phyloP scores from a whole-genome alignment of 768 basidiomycete genomes.

The Xerocomus potaroensis region DNA sequence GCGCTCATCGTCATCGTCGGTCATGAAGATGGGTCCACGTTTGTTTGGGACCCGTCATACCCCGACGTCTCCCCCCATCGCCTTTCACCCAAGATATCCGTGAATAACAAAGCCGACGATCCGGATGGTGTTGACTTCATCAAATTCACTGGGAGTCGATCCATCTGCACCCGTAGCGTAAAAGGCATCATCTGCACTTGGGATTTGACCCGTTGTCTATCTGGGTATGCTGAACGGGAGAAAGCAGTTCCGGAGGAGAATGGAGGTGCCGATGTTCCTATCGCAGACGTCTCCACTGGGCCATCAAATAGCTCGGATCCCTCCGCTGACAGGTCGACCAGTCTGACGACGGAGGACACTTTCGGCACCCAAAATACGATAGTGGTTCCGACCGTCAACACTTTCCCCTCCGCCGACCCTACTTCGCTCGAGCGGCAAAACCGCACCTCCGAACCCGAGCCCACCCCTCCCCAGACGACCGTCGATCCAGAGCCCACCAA shows the following conservation, averaged over 20 bases:
- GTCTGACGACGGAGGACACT: not conserved
- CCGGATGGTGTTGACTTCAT: slow-evolving; percentile 9
- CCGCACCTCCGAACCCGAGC: not conserved
- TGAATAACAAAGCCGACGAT: not conserved
- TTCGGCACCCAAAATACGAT: not conserved
- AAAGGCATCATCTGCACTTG: slow-evolving; percentile 15
- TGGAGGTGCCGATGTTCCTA: no score
- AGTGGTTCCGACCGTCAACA: not conserved
- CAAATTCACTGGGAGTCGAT: slow-evolving; percentile 8
- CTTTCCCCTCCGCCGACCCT: not conserved
- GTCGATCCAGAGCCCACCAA: not conserved
- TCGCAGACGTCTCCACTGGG: not conserved
- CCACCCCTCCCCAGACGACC: not conserved
- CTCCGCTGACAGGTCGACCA: not conserved
- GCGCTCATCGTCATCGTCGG: slow-evolving; percentile 11
- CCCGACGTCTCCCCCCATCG: slow-evolving; percentile 3
- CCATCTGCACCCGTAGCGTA: slow-evolving; percentile 7
- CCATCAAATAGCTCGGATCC: not conserved
- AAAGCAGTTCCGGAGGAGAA: not conserved
- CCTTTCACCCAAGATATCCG: slow-evolving; percentile 2
- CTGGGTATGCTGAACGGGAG: slow-evolving; percentile 1
- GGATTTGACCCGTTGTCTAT: slow-evolving; percentile 11
- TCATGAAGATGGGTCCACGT: slow-evolving; percentile 11
- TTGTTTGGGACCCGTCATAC: slow-evolving; percentile 15
- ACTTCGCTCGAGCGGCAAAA: not conserved